A percentile compares a stretch with the other conserved stretches of the same genome.
phyloP scores from a whole-genome alignment of 1,284 basidiomycete species.

The Macrocybe sp. region DNA sequence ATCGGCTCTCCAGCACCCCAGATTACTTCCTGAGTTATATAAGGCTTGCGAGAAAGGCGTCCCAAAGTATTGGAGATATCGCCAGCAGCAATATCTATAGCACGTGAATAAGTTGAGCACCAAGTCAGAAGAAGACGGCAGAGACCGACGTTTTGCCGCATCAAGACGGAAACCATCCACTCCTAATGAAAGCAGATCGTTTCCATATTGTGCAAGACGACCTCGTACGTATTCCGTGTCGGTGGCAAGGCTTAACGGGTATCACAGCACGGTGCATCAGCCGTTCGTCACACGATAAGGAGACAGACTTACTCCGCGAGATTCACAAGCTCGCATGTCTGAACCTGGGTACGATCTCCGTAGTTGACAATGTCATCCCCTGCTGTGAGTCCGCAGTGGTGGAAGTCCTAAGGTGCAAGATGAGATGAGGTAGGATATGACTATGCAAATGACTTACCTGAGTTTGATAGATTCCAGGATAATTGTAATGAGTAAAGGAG shows the following conservation, averaged over 20 bases:
- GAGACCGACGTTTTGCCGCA: slow-evolving; percentile 54
- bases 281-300: not conserved
- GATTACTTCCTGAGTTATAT: slow-evolving; percentile 60
- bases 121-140: not conserved
- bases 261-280: not conserved
- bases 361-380: slow-evolving; percentile 55
- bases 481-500: slow-evolving; percentile 52
- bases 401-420: slow-evolving; percentile 43
- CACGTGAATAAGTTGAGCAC: not conserved
- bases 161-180: slow-evolving; percentile 64
- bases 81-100: slow-evolving; percentile 43
- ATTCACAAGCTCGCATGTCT: slow-evolving; percentile 53
- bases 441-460: slow-evolving; percentile 20
- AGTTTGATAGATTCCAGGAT: slow-evolving; percentile 49
- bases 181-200: slow-evolving; percentile 58
- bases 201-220: slow-evolving; percentile 50
- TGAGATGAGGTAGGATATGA: not conserved
- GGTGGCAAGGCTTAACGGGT: slow-evolving; percentile 43
- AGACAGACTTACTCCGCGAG: slow-evolving; percentile 48
- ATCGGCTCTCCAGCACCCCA: slow-evolving; percentile 49
- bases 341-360: slow-evolving; percentile 45
- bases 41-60: slow-evolving; percentile 36
- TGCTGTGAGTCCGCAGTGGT: slow-evolving; percentile 54
- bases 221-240: slow-evolving; percentile 55
- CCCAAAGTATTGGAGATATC: slow-evolving; percentile 53